Evolutionary conservation across 805 yeast species (phyloP), one percentile per base, ranked within the genome.

Genomic region (Lipomyces kockii): DNA sequence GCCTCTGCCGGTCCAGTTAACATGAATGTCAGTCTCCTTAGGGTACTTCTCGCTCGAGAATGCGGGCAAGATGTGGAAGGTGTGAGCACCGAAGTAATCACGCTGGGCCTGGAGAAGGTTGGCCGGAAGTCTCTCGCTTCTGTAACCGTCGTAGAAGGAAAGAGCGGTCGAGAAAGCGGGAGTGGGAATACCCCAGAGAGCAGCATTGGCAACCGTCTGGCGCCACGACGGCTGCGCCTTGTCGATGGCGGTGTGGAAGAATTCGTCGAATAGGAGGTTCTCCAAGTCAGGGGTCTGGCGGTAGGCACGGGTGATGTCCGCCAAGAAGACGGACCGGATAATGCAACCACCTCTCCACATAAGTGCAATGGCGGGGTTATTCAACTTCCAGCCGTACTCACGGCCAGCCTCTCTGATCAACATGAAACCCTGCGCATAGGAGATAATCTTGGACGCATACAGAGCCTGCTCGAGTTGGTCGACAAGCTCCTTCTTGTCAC

Each of bases 301-400:
- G 90, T 89, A 94, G 74, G 99, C 99, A 80, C 91, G 81, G 74
- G 99, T 94, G 83, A 94, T 94, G 83, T 94, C 98, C 79, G 89
- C 98, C 79, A 94, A 86, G 90, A 94, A 94, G 73, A 94, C 98
- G 67, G 99, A 94, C 87, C 98, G 91, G 84, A 94, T 94, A 82
- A 94, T 94, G 87, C 99, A 94, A 77, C 99, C 99, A 85, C 99
- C 99, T 87, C 99, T 89, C 99, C 99, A 94, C 98, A 94, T 94
- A 78, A 95, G 87, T 76, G 98, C 98, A 77, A 95, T 95, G 69
- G 97, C 95, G 76, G 98, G 97, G 88, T 91, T 90, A 89, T 94
- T 95, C 80, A 94, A 86, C 82, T 91, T 88, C 99, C 99, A 94
- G 78, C 89, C 89, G 87, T 92, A 94, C 81, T 92, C 97, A 83